Base-by-base conservation (phyloP, 2,329 filamentous ascomycete genomes). In the Sarocladiaceae sp. region DNA sequence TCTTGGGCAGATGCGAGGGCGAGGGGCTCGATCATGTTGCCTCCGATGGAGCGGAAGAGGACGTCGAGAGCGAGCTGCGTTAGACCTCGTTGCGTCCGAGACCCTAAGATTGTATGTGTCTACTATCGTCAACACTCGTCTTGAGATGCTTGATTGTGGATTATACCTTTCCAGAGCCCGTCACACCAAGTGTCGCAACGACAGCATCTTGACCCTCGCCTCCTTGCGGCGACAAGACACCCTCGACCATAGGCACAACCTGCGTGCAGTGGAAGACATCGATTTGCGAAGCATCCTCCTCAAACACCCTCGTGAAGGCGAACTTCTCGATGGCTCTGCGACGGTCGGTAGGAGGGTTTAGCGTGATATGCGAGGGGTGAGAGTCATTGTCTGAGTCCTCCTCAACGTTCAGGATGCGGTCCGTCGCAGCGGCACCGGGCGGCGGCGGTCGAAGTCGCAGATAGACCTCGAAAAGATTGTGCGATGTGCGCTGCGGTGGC, bases 81-180 rank as follows among this genome's bases (percentile, higher is more conserved):
- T 51, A 99, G 74, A 56, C 94, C 94, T 58, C 93, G 86, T 68
- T 97, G 89, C 20, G 80, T 83, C 59, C 86, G 87, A 12, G 90
- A 95, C 52, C 94, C 94, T 15, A 99, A 80, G 55, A 97, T 96
- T 1, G 94, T 99, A 67, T 99, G 93, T 57, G 90, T 95, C 93
- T 97, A 64, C 18, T 31, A 12, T 35, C 48, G 29, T 35, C 26
- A 37, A 23, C 23, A 23, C 8, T 17, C 23, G 2, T 17, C 23
- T 50, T 20, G 22, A 39, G 18, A 31, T 26, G 20, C 33, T 37
- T 3, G 17, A 23, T 33, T 2, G 10, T 28, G 5, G 54, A 33
- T 62, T 54, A 46, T 61, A 96, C 93, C 84, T 99, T 99, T 68
- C 94, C 94, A 48, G 92, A 97, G 12, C 94, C 94, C 7, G 93